A percentile compares a stretch with the other conserved stretches of the same genome.
These are phyloP conservation scores for Plasmodium gonderi DNA, from an alignment of 169 alveolate genomes.

Conservation along the genomic window DNA sequence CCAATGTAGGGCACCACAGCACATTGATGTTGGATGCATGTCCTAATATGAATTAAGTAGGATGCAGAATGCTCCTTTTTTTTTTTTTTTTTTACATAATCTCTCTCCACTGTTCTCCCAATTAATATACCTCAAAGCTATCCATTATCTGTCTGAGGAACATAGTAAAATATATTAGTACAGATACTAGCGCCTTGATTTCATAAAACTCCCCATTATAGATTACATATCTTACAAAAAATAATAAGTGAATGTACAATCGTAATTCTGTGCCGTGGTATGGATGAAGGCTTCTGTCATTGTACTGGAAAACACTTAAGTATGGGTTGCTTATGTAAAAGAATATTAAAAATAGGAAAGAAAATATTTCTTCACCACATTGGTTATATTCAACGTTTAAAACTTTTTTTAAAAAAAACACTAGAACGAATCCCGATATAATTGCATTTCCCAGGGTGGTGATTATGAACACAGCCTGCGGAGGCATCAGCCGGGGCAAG, in stretches of 20 bases:
- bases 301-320: constrained; percentile 47
- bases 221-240: constrained; percentile 24
- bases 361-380: constrained; percentile 47
- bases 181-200: constrained; percentile 37
- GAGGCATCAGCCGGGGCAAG: not conserved
- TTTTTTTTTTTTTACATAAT: too few relatives aligned
- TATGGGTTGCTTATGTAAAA: constrained; percentile 54
- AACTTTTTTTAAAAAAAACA: constrained; percentile 52
- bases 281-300: constrained; percentile 59
- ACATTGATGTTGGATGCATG: not conserved
- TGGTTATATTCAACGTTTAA: constrained; percentile 43
- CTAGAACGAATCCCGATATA: constrained; percentile 48
- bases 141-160: constrained; percentile 31
- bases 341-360: constrained; percentile 48
- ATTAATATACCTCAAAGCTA: constrained; percentile 26
- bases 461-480: constrained; percentile 40
- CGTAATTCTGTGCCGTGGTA: constrained; percentile 68
- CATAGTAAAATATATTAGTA: constrained; percentile 28
- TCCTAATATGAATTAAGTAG: too few relatives aligned
- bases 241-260: constrained; percentile 28
- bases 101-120: not conserved
- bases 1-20: too few relatives aligned
- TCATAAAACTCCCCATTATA: constrained; percentile 43
- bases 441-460: constrained; percentile 2
- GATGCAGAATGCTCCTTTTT: too few relatives aligned